A percentile compares a stretch with the other conserved stretches of the same genome.
These are phyloP conservation scores for Evansstolkia leycettana DNA, from an alignment of 495 filamentous ascomycete genomes.

Conservation along the genomic window DNA sequence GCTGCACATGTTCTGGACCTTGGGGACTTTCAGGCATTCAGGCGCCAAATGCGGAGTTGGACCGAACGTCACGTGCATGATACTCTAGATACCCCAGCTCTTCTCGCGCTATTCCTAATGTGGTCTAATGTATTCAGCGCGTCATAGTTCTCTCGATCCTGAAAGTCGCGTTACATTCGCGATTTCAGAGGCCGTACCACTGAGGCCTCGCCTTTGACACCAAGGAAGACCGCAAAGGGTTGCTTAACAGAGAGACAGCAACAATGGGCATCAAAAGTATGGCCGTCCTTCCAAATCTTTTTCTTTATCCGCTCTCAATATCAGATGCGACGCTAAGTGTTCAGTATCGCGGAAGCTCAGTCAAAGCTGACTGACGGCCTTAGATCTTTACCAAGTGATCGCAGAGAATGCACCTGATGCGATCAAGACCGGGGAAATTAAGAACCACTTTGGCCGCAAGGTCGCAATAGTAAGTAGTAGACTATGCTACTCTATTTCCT, in stretches of 20 bases:
- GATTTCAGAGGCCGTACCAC: too few relatives aligned
- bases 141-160: too few relatives aligned
- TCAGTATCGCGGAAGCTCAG: background rate
- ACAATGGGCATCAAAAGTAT: slow-evolving; percentile 84
- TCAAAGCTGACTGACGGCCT: background rate
- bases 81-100: too few relatives aligned
- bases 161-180: too few relatives aligned
- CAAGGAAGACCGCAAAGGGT: background rate
- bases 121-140: too few relatives aligned
- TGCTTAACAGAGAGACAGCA: slow-evolving; percentile 1
- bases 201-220: too few relatives aligned
- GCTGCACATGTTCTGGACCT: too few relatives aligned
- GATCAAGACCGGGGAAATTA: slow-evolving; percentile 94
- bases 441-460: slow-evolving; percentile 94
- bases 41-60: too few relatives aligned
- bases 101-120: too few relatives aligned
- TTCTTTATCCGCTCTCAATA: background rate
- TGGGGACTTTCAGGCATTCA: too few relatives aligned
- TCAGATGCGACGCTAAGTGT: background rate
- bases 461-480: slow-evolving; percentile 71
- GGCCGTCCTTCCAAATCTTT: slow-evolving; percentile 3
- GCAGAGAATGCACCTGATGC: slow-evolving; percentile 85
- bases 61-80: too few relatives aligned
- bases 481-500: background rate
- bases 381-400: slow-evolving; percentile 74